Conservation (phyloP, 306 rosid species). For the Alnus rubra region DNA sequence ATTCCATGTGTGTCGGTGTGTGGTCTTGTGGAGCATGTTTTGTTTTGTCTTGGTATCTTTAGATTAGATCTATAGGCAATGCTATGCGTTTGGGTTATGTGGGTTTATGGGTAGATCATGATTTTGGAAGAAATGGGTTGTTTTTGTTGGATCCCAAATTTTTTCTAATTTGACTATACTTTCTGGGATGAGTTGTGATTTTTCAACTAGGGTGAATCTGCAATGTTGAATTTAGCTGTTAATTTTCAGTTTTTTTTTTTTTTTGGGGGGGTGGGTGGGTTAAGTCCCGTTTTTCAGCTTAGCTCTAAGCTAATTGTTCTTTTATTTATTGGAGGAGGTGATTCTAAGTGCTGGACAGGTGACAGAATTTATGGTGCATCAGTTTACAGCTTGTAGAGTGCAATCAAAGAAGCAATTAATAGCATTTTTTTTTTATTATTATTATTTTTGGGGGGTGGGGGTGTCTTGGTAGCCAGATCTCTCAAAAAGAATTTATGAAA, state of each 20-base stretch:
- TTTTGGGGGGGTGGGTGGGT: background rate
- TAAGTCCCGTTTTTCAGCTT: background rate
- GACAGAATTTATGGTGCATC: background rate
- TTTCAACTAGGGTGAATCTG: background rate
- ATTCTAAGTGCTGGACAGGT: background rate
- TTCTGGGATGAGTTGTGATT: background rate
- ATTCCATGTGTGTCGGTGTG: background rate
- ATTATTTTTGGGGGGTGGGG: too few species aligned
- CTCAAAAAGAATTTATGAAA: background rate
- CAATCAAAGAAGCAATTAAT: background rate
- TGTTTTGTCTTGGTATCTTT: background rate
- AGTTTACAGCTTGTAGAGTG: background rate
- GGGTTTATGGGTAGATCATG: constrained; percentile 17
- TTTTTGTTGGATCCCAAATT: constrained; percentile 23
- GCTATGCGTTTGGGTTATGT: background rate
- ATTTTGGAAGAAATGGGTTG: constrained; percentile 18
- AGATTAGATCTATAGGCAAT: constrained; percentile 9
- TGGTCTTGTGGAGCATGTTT: background rate
- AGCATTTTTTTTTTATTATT: background rate
- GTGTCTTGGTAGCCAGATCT: background rate
- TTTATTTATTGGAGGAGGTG: background rate
- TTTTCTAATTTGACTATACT: background rate
- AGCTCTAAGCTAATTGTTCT: background rate
- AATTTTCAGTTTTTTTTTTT: background rate
- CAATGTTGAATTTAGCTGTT: constrained; percentile 6